Percentiles rank a stretch among this genome's conserved stretches.
These are phyloP conservation scores for Diaporthe helianthi DNA, from an alignment of 2,329 filamentous ascomycete genomes.

Conservation along the genomic window DNA sequence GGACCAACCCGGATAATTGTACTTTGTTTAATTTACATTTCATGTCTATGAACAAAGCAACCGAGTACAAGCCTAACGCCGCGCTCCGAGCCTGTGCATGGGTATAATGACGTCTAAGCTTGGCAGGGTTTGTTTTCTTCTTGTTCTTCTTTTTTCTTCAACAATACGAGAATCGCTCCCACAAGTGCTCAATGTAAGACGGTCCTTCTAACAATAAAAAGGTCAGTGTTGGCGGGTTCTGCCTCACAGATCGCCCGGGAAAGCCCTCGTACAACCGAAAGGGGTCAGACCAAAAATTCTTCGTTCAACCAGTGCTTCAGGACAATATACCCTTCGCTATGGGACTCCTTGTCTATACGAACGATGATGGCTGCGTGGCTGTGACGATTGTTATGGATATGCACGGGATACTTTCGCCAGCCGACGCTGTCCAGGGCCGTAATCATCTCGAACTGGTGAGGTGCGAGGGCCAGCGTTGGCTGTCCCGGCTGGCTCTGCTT, in stretches of 20 bases:
- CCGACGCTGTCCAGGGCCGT: conserved; percentile 72
- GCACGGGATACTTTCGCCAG: conserved; percentile 72
- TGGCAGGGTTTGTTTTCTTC: not conserved
- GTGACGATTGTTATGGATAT: conserved; percentile 79
- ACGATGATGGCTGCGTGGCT: conserved; percentile 92
- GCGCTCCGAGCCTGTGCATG: conserved; percentile 18
- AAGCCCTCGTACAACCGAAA: not conserved
- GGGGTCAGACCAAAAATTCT: conserved; percentile 68
- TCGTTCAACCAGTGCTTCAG: conserved; percentile 81
- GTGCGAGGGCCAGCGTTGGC: conserved; percentile 78
- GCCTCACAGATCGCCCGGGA: not conserved
- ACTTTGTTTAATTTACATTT: not conserved
- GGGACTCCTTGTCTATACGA: conserved; percentile 69
- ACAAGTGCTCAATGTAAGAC: not conserved
- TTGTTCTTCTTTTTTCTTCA: too few species aligned
- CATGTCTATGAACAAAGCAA: conserved; percentile 2
- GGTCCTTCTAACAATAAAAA: not conserved
- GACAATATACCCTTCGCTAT: conserved; percentile 79
- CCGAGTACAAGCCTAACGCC: not conserved
- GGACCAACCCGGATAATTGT: not conserved
- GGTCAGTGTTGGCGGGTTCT: not conserved
- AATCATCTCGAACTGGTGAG: conserved; percentile 86
- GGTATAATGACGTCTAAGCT: conserved; percentile 20
- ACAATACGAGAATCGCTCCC: not conserved
- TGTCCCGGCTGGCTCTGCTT: conserved; percentile 52